Evolutionary conservation across 495 filamentous ascomycete genomes (phyloP), one percentile per base, ranked within the genome.

Genomic region (Elaphomyces granulatus): DNA sequence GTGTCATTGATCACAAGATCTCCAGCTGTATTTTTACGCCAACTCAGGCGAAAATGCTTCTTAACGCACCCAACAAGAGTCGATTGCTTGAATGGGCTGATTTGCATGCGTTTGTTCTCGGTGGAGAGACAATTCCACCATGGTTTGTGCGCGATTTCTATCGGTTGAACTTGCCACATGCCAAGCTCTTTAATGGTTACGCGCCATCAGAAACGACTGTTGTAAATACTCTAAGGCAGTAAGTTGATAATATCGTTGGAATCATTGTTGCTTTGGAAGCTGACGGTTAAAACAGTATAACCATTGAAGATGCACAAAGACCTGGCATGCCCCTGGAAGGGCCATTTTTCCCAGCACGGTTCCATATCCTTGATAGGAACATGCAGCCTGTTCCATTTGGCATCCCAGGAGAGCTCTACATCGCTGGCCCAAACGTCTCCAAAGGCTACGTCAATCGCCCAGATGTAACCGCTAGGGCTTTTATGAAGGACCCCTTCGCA

Each of bases 301-400:
- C 21, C 34, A 19, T 36, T 36, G 34, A 8, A 3, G 34, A 20
- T 20, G 34, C 18, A 36, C 21, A 36, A 16, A 16, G 34, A 9
- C 16, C 34, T 36, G 15, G 2, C 2, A 12, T 8, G n/a, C n/a
- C n/a, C n/a, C n/a, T n/a, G n/a, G n/a, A n/a, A n/a, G n/a, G n/a
- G n/a, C n/a, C n/a, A n/a, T n/a, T 38, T 38, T 23, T 38, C 36
- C 21, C 30, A 19, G 36, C 4, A 38, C 15, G 15, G 16, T 12
- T 50, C 3, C 67, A 68, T 42, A 51, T 72, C 19, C 20, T 74
- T 2, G 66, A 72, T 37, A 36, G 57, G 4, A 4, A 66, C 3
- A 20, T 55, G 6, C 37, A 50, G 6, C 57, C 55, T 2, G 1
- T 71, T 0, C 62, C 66, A 0, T 20, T 44, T 12, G 67, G 64